These are phyloP conservation scores for Tulasnella sp. DNA, from an alignment of 768 basidiomycete genomes.

Conservation along the genomic window DNA sequence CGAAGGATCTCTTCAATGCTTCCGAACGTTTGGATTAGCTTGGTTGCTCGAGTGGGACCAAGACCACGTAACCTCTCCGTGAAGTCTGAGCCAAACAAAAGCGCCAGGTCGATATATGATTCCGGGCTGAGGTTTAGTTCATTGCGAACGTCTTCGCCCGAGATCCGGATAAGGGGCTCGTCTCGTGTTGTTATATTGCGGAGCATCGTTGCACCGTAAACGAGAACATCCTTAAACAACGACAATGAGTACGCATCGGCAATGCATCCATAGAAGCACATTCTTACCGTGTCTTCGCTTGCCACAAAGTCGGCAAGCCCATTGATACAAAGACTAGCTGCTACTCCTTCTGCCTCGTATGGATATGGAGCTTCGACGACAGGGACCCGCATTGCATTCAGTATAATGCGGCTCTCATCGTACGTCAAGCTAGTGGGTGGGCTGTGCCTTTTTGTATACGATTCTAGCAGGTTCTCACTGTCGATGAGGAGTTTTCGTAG, in stretches of 20 bases:
- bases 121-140: slow-evolving; percentile 55
- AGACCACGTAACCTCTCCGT: slow-evolving; percentile 77
- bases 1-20: slow-evolving; percentile 69
- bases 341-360: slow-evolving; percentile 83
- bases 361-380: slow-evolving; percentile 64
- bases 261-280: slow-evolving; percentile 19
- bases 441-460: slow-evolving; percentile 60
- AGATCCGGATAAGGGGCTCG: slow-evolving; percentile 60
- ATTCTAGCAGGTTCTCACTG: slow-evolving; percentile 59
- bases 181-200: slow-evolving; percentile 65
- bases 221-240: slow-evolving; percentile 62
- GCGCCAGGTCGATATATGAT: slow-evolving; percentile 75
- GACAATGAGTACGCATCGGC: not conserved
- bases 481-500: slow-evolving; percentile 42
- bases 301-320: slow-evolving; percentile 84
- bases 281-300: slow-evolving; percentile 81
- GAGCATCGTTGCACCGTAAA: slow-evolving; percentile 77
- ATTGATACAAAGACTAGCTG: slow-evolving; percentile 66
- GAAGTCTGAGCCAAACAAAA: slow-evolving; percentile 89
- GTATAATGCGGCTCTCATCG: slow-evolving; percentile 61
- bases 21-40: slow-evolving; percentile 65
- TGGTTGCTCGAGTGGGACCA: slow-evolving; percentile 73
- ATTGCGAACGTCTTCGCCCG: slow-evolving; percentile 58
- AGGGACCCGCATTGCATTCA: slow-evolving; percentile 78
- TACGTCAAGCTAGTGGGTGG: slow-evolving; percentile 65